phyloP scores from a whole-genome alignment of 2,329 filamentous ascomycete genomes.

The Pochonia chlamydosporia region DNA sequence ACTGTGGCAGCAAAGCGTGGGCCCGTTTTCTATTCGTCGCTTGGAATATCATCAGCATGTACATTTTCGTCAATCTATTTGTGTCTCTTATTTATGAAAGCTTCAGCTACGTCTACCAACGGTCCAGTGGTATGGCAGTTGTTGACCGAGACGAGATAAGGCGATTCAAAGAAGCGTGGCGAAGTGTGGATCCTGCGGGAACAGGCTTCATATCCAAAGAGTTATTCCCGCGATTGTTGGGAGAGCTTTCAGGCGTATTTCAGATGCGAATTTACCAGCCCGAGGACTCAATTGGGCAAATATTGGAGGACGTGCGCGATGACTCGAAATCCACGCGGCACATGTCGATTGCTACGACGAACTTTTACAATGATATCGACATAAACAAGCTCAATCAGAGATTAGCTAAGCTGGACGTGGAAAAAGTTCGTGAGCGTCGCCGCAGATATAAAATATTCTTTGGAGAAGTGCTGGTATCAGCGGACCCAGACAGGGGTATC shows the following conservation, averaged over 20 bases:
- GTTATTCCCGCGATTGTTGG: constrained; percentile 79
- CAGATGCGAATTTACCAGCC: constrained; percentile 95
- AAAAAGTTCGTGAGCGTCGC: constrained; percentile 67
- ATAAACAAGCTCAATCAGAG: constrained; percentile 69
- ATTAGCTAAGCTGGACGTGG: constrained; percentile 66
- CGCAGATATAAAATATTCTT: constrained; percentile 90
- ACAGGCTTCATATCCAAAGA: constrained; percentile 89
- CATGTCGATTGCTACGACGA: constrained; percentile 46
- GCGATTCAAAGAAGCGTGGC: constrained; percentile 97
- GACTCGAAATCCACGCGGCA: constrained; percentile 48
- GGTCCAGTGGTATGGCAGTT: constrained; percentile 84
- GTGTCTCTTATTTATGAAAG: constrained; percentile 98
- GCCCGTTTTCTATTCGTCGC: constrained; percentile 84
- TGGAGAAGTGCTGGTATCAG: constrained; percentile 90
- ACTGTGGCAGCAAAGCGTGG: constrained; percentile 89
- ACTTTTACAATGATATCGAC: constrained; percentile 58
- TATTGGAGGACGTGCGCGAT: constrained; percentile 76
- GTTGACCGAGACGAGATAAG: constrained; percentile 92
- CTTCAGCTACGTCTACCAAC: constrained; percentile 98
- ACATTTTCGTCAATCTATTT: constrained; percentile 97
- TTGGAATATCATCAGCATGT: constrained; percentile 99
- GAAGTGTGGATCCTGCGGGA: constrained; percentile 86
- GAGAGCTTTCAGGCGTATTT: constrained; percentile 90
- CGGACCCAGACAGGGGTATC: constrained; percentile 83
- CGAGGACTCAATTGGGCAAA: constrained; percentile 78